Conservation (phyloP, 1,284 basidiomycete species). For the Tausonia pullulans region DNA sequence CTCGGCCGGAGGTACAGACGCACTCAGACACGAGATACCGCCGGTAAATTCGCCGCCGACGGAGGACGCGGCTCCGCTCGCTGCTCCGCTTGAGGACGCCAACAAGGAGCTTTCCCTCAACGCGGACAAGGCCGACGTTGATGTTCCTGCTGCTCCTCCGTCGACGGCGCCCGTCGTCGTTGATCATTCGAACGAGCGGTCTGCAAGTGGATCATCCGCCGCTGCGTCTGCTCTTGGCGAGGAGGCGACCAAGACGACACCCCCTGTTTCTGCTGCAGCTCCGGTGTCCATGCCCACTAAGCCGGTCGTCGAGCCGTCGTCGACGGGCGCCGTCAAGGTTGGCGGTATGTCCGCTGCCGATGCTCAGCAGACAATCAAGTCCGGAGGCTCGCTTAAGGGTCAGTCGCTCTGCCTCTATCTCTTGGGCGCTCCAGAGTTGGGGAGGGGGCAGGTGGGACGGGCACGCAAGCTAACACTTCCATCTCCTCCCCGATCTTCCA, state of each 20-base stretch:
- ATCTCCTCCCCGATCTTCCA: too few relatives aligned
- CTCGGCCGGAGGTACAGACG: neutral
- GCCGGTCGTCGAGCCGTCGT: neutral
- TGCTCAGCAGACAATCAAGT: slow-evolving; percentile 12
- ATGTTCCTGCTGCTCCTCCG: too few relatives aligned
- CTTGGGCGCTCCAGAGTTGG: too few relatives aligned
- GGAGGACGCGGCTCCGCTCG: neutral
- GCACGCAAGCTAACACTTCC: too few relatives aligned
- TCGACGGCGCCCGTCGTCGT: neutral
- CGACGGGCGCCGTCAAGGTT: slow-evolving; percentile 14
- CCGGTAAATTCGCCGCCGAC: neutral
- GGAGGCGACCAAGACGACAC: neutral
- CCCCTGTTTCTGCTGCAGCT: neutral
- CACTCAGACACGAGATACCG: neutral
- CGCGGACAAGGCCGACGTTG: neutral
- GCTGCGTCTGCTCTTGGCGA: neutral
- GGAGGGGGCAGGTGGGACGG: too few relatives aligned
- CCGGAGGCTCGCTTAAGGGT: slow-evolving; percentile 9
- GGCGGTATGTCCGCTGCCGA: slow-evolving; percentile 16
- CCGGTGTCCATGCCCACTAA: neutral
- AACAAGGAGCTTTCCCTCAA: too few relatives aligned
- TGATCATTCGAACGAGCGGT: neutral
- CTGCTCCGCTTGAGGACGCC: too few relatives aligned
- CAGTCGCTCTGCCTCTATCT: too few relatives aligned
- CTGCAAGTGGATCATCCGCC: neutral